Evolutionary conservation across 2,329 filamentous ascomycete genomes (phyloP), one percentile per base, ranked within the genome.

Genomic region (Microcyclospora tardicrescens): DNA sequence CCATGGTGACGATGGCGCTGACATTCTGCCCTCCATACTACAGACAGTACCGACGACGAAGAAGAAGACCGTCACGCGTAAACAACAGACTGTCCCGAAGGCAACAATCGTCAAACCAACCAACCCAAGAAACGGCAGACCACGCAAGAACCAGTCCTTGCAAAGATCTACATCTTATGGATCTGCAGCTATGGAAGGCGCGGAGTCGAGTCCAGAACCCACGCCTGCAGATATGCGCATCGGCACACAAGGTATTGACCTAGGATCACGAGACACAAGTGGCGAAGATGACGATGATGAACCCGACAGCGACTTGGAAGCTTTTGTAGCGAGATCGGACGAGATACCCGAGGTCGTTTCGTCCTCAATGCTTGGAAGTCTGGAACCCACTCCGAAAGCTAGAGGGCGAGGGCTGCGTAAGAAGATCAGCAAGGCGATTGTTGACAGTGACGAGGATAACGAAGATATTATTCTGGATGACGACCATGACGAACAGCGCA

Each of bases 281-380:
- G 64, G 61, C 24, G 59, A 65, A 37, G 59, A 65, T 15, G 61
- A 62, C 14, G 61, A 62, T 34, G 61, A 64, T 32, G 56, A 60
- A 30, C 40, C 58, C 4, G 64, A 67, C 42, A 68, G 64, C 5
- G 66, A 69, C 34, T 57, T 68, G 4, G 53, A 56, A 9, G 62
- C 60, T 38, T 69, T 69, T 46, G 60, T 69, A 34, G 65, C 60
- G 0, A 61, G 59, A 24, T 61, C 61, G n/a, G 63, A 63, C 19
- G 61, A 63, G 24, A 54, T 61, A 5, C 47, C 60, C 16, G 55
- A 55, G 33, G 45, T 52, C 30, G 44, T 43, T 10, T 53, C 50
- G 24, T 55, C 51, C n/a, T 57, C 52, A 11, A 40, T 54, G 40
- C 47, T 46, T 10, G 38, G 15, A 10, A 42, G 34, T 29, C 14